phyloP scores from a whole-genome alignment of 2,329 filamentous ascomycete species.

The Neonectria sp. region DNA sequence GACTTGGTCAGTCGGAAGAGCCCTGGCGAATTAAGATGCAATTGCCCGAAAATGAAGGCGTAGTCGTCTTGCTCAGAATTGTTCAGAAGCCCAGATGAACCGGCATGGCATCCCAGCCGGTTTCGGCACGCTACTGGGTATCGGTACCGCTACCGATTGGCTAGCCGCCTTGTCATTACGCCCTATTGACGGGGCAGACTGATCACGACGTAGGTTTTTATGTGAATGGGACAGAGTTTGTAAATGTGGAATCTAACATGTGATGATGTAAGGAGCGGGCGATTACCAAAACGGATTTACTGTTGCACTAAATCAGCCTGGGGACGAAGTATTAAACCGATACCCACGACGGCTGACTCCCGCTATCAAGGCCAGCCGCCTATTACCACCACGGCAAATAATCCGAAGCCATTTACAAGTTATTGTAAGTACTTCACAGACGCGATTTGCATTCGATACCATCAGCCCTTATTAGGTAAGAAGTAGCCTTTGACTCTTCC shows the following conservation, averaged over 20 bases:
- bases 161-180: conserved; percentile 24
- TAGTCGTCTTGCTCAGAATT: neutral
- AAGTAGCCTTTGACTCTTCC: neutral
- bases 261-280: neutral
- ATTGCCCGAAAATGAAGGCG: neutral
- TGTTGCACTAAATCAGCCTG: neutral
- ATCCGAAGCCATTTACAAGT: neutral
- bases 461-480: neutral
- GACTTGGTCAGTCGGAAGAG: too few species aligned
- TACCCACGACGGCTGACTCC: too few species aligned
- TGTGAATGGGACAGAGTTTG: neutral
- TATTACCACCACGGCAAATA: neutral
- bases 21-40: neutral
- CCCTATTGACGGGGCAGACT: conserved; percentile 29
- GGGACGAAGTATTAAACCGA: too few species aligned
- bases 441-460: neutral
- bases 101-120: neutral
- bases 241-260: neutral
- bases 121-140: conserved; percentile 5
- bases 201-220: neutral
- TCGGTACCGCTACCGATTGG: conserved; percentile 24
- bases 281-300: neutral
- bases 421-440: neutral
- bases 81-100: neutral
- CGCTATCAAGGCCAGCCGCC: too few species aligned